These are phyloP conservation scores for Dryadomyces quercus-mongolicae DNA, from an alignment of 2,329 filamentous ascomycete species.

Conservation along the genomic window DNA sequence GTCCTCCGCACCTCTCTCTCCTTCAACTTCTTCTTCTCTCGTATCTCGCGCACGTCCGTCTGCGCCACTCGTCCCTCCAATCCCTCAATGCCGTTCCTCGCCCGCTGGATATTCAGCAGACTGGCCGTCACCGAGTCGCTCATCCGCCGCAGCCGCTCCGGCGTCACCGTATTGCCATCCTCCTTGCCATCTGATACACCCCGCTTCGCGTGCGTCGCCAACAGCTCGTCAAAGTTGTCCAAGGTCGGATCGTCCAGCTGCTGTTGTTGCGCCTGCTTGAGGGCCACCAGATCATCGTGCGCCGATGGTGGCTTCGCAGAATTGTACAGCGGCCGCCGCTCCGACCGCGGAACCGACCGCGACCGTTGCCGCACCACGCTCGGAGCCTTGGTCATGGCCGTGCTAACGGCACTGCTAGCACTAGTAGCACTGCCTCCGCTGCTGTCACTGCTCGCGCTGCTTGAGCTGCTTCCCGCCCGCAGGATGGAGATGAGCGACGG, in stretches of 20 bases:
- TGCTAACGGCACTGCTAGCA: constrained; percentile 2
- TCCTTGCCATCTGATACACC: constrained; percentile 13
- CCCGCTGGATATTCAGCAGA: constrained; percentile 38
- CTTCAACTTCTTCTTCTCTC: constrained; percentile 15
- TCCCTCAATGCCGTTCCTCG: constrained; percentile 45
- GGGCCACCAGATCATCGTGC: constrained; percentile 41
- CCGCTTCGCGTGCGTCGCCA: constrained; percentile 21
- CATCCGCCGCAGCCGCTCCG: constrained; percentile 25
- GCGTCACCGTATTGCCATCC: background rate
- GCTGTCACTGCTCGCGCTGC: background rate
- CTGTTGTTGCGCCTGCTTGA: constrained; percentile 34
- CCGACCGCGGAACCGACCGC: constrained; percentile 29
- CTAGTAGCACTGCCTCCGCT: background rate
- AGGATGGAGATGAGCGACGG: background rate
- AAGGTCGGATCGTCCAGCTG: constrained; percentile 44
- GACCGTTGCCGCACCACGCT: constrained; percentile 20
- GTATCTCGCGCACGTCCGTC: constrained; percentile 10
- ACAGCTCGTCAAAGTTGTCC: constrained; percentile 43
- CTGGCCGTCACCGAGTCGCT: constrained; percentile 38
- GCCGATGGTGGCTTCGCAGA: constrained; percentile 41
- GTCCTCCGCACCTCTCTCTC: background rate
- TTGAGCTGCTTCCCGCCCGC: constrained; percentile 8
- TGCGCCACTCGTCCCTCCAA: constrained; percentile 39
- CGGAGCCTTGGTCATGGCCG: constrained; percentile 14
- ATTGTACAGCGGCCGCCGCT: constrained; percentile 38